Base-by-base conservation (phyloP, 805 yeast species). In the Yamadazyma olivae region DNA sequence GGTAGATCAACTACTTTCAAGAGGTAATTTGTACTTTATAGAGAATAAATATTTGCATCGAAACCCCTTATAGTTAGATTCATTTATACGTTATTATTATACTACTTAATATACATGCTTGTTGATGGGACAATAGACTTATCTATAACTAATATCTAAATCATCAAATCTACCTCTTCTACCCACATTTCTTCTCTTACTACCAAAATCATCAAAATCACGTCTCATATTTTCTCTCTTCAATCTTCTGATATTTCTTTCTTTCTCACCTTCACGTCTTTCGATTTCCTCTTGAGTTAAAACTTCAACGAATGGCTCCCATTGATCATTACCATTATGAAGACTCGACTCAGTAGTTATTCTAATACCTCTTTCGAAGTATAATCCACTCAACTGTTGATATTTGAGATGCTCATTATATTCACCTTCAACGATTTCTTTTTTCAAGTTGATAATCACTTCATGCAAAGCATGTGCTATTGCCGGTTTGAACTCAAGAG, bases 251-350 rank as follows among this genome's bases (percentile, higher is more conserved):
- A 88, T 72, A 55, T 85, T 89, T 59, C 98, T 75, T 50, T 90
- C 96, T 53, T 95, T 80, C 61, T 93, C 99, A 48, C 89, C 88
- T 56, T 93, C 98, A 47, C 98, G 75, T 62, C 83, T 83, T 55
- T 91, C 97, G 39, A 93, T 87, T 59, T 93, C 99, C 77, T 90
- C 88, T 36, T 86, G 90, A 1, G 93, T 80, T 40, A 93, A 71
- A 10, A 79, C 77, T 59, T 91, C 98, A 5, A 91, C 83, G 28
- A 79, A 73, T 18, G 99, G 99, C 36, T 82, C 81, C 95, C 96
- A 93, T 27, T 69, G 75, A 24, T 80, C 84, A 21, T 95, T 95
- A 17, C 86, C 72, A 33, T 78, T 79, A 52, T 83, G 93, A 20
- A 77, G 73, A 52, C 96, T 52, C 71, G 73, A 54, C 90, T 77